Evolutionary conservation across 2,329 filamentous ascomycete genomes (phyloP).

Genomic region (Ampelomyces quisqualis): DNA sequence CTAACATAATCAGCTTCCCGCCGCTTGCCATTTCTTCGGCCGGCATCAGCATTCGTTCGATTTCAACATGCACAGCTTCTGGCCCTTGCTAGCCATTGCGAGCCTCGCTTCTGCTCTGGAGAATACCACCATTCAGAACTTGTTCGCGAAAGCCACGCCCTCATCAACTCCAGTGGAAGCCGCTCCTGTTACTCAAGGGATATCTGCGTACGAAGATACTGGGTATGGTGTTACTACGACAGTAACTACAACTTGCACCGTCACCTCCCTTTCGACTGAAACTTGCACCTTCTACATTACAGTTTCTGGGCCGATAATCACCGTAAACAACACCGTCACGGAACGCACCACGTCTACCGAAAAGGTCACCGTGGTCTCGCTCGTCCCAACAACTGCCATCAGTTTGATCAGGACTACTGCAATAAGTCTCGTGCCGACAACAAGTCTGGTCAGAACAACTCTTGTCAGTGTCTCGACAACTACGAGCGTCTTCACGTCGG

Average conservation of each 20-base stretch:
- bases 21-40: constrained; percentile 29
- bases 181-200: no score
- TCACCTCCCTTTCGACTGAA: background rate
- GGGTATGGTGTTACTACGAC: constrained; percentile 5
- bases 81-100: constrained; percentile 26
- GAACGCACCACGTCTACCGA: constrained; percentile 12
- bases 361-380: constrained; percentile 21
- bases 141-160: constrained; percentile 1
- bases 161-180: constrained; percentile 1
- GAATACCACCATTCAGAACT: constrained; percentile 14
- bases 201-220: no score
- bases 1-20: constrained; percentile 23
- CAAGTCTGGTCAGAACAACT: constrained; percentile 9
- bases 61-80: constrained; percentile 34
- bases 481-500: constrained; percentile 13
- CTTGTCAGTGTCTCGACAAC: constrained; percentile 23
- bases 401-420: constrained; percentile 14
- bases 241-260: constrained; percentile 4
- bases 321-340: constrained; percentile 15
- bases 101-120: constrained; percentile 23
- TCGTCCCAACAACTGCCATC: constrained; percentile 19
- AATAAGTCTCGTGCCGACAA: constrained; percentile 12
- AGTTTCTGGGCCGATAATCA: constrained; percentile 2
- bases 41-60: constrained; percentile 29
- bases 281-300: background rate